These are phyloP conservation scores for Porpolomopsis calyptriformis DNA, from an alignment of 768 basidiomycete species.

Conservation along the genomic window DNA sequence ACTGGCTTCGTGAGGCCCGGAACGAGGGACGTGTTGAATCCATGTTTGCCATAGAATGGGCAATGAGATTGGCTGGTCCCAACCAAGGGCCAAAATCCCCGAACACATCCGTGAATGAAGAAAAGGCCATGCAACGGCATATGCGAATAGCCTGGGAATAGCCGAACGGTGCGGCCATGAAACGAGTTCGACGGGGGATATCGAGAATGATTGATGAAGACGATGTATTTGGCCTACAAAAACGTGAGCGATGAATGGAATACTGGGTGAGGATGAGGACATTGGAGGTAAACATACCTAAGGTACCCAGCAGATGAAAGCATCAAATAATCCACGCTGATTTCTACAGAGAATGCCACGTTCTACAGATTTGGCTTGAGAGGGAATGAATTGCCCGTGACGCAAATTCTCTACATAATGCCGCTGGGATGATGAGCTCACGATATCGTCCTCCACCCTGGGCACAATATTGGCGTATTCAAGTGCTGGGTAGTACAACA, in stretches of 20 bases:
- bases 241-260: neutral
- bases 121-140: constrained; percentile 4
- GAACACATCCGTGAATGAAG: constrained; percentile 7
- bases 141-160: neutral
- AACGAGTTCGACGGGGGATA: neutral
- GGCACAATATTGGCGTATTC: neutral
- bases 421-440: neutral
- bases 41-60: neutral
- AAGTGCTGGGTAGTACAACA: too few species aligned
- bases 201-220: constrained; percentile 3
- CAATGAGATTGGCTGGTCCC: neutral
- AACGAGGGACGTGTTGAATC: neutral
- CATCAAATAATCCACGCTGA: constrained; percentile 1
- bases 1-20: neutral
- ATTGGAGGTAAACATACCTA: neutral
- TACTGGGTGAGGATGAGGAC: neutral
- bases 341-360: neutral
- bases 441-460: constrained; percentile 8
- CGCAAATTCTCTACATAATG: neutral
- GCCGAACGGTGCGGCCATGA: neutral
- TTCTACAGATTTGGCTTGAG: constrained; percentile 1
- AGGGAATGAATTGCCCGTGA: neutral
- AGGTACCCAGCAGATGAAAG: neutral
- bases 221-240: neutral
- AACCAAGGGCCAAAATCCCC: neutral